phyloP scores from a whole-genome alignment of 768 basidiomycete genomes.

The Serendipita sp. region DNA sequence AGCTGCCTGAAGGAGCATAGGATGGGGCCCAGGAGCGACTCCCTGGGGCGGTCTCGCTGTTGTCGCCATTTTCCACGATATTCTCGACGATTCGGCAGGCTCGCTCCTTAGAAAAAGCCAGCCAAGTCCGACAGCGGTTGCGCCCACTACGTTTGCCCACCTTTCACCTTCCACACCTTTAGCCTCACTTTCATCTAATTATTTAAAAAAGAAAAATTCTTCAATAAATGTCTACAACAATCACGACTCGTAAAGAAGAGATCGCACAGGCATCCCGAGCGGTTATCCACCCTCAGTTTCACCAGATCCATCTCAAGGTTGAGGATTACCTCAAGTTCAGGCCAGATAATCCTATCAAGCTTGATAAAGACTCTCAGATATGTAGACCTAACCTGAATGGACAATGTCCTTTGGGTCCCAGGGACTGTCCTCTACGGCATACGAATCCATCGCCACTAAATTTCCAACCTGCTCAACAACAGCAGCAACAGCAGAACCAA shows the following conservation, averaged over 20 bases:
- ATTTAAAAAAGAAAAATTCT: background rate
- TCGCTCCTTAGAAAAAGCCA: no score
- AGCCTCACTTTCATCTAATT: background rate
- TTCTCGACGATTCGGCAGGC: constrained; percentile 4
- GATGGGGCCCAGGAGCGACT: background rate
- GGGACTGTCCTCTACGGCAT: constrained; percentile 84
- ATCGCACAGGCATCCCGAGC: constrained; percentile 23
- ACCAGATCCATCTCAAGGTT: constrained; percentile 78
- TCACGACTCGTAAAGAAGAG: constrained; percentile 3
- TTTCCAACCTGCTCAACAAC: constrained; percentile 63
- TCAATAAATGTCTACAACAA: background rate
- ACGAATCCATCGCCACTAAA: constrained; percentile 77
- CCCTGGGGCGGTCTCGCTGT: background rate
- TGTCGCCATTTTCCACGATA: constrained; percentile 6
- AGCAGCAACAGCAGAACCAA: constrained; percentile 50
- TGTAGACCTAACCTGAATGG: constrained; percentile 71
- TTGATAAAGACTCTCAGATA: constrained; percentile 95
- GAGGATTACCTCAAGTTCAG: constrained; percentile 61
- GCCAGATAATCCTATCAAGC: constrained; percentile 59
- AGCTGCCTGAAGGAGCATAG: constrained; percentile 1
- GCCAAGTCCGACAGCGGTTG: no score
- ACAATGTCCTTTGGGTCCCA: constrained; percentile 82
- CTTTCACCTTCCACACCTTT: background rate
- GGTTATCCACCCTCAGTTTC: constrained; percentile 77
- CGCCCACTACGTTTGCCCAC: background rate